Evolutionary conservation across 768 basidiomycete species (phyloP).

Genomic region (Melanogaster broomeanus): DNA sequence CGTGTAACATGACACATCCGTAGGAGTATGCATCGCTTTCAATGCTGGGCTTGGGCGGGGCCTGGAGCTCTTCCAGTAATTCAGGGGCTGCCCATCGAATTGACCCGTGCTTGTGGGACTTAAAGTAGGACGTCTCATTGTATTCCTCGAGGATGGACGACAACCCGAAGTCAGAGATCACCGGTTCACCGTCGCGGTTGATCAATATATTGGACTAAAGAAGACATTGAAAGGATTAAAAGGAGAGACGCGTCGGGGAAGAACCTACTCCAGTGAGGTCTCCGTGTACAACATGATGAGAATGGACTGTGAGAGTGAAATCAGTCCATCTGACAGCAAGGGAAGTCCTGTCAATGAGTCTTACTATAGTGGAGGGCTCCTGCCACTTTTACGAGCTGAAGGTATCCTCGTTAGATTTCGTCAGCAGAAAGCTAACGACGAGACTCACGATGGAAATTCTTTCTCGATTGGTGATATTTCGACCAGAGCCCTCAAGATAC

Average conservation of each 20-base stretch:
- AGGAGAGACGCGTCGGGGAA: background rate
- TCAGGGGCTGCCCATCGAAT: conserved; percentile 19
- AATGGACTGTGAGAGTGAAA: conserved; percentile 4
- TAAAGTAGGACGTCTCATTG: conserved; percentile 25
- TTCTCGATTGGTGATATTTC: conserved; percentile 36
- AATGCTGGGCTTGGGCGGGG: background rate
- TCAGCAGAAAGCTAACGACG: background rate
- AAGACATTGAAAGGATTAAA: background rate
- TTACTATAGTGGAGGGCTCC: conserved; percentile 42
- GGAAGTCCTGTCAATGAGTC: conserved; percentile 8
- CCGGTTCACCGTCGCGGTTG: background rate
- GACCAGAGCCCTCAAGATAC: conserved; percentile 39
- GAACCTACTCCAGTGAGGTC: conserved; percentile 9
- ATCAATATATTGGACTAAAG: conserved; percentile 10
- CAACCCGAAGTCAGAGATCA: conserved; percentile 41
- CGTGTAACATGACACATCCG: conserved; percentile 22
- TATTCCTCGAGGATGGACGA: conserved; percentile 40
- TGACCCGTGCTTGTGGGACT: conserved; percentile 6
- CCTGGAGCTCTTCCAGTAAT: conserved; percentile 1
- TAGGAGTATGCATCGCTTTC: conserved; percentile 22
- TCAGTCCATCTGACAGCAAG: too few species aligned
- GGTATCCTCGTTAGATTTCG: background rate
- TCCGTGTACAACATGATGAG: conserved; percentile 1
- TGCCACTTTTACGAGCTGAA: conserved; percentile 40
- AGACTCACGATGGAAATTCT: conserved; percentile 37